Percentiles rank a stretch among this genome's conserved stretches.
phyloP scores from a whole-genome alignment of 2,329 filamentous ascomycete species.

The Neodidymelliopsis sp. region DNA sequence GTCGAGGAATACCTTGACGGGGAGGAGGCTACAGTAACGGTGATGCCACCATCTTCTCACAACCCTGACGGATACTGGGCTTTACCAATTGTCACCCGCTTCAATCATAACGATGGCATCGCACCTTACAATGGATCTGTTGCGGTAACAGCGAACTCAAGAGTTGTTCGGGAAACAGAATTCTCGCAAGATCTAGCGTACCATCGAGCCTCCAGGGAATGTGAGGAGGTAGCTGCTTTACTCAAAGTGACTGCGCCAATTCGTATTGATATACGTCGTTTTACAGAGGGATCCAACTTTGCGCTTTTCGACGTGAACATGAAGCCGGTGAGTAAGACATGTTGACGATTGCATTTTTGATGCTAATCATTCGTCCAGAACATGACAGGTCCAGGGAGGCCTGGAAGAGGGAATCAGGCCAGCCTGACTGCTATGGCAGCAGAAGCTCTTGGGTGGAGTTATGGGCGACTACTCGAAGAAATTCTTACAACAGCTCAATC shows the following conservation, averaged over 20 bases:
- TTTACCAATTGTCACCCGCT: slow-evolving; percentile 56
- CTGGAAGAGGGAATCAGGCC: slow-evolving; percentile 58
- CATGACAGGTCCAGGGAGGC: slow-evolving; percentile 58
- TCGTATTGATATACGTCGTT: slow-evolving; percentile 57
- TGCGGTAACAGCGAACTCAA: slow-evolving; percentile 58
- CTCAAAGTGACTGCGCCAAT: slow-evolving; percentile 56
- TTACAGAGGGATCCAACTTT: slow-evolving; percentile 46
- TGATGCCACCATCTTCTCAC: slow-evolving; percentile 57
- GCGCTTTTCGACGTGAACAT: slow-evolving; percentile 62
- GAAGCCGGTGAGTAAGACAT: slow-evolving; percentile 54
- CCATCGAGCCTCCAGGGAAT: background rate
- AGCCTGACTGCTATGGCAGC: slow-evolving; percentile 57
- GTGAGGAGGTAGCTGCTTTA: slow-evolving; percentile 47
- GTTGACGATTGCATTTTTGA: background rate
- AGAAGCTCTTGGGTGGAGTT: slow-evolving; percentile 54
- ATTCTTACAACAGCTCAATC: background rate
- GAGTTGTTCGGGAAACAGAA: slow-evolving; percentile 51
- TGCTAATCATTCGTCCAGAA: slow-evolving; percentile 42
- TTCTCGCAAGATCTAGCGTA: background rate
- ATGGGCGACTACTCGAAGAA: slow-evolving; percentile 22
- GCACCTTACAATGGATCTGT: slow-evolving; percentile 60
- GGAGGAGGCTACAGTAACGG: slow-evolving; percentile 60
- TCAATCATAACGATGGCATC: slow-evolving; percentile 58
- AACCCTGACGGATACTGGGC: slow-evolving; percentile 50
- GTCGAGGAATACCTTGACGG: slow-evolving; percentile 59